Evolutionary conservation across 768 basidiomycete genomes (phyloP).

Genomic region (Antrodiella citrinella): DNA sequence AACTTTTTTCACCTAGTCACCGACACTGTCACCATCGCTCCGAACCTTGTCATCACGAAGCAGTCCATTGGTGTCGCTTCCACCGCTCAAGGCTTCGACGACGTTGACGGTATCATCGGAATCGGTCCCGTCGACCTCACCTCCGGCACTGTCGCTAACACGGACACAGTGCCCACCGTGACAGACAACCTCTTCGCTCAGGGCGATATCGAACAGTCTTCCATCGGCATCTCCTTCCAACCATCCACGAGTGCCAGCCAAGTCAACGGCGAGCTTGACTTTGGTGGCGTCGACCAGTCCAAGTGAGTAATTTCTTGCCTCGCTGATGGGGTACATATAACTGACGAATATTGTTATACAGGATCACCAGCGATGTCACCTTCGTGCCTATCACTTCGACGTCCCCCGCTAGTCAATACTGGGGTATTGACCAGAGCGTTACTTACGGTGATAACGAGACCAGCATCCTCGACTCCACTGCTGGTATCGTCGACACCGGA

Average conservation of each 20-base stretch:
- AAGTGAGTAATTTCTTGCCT: too few relatives aligned
- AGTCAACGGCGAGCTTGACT: conserved; percentile 47
- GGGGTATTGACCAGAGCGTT: conserved; percentile 40
- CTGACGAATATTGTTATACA: conserved; percentile 4
- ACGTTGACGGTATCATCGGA: conserved; percentile 46
- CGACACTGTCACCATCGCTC: conserved; percentile 37
- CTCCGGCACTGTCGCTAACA: conserved; percentile 32
- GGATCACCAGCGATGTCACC: conserved; percentile 25
- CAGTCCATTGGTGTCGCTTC: conserved; percentile 43
- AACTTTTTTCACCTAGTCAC: conserved; percentile 24
- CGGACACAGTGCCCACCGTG: conserved; percentile 39
- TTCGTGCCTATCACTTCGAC: conserved; percentile 30
- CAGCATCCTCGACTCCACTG: conserved; percentile 26
- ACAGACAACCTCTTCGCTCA: conserved; percentile 48
- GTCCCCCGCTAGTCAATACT: conserved; percentile 39
- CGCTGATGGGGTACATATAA: too few relatives aligned
- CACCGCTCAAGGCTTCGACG: conserved; percentile 34
- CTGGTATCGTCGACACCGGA: conserved; percentile 47
- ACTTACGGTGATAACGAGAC: conserved; percentile 25
- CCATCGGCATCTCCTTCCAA: conserved; percentile 44
- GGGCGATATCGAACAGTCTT: conserved; percentile 35
- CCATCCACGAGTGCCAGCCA: conserved; percentile 32
- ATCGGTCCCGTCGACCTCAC: conserved; percentile 48
- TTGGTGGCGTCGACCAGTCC: conserved; percentile 41
- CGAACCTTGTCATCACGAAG: conserved; percentile 33